Conservation (phyloP, 176 grass and related monocot species). For the Avena insularis region DNA sequence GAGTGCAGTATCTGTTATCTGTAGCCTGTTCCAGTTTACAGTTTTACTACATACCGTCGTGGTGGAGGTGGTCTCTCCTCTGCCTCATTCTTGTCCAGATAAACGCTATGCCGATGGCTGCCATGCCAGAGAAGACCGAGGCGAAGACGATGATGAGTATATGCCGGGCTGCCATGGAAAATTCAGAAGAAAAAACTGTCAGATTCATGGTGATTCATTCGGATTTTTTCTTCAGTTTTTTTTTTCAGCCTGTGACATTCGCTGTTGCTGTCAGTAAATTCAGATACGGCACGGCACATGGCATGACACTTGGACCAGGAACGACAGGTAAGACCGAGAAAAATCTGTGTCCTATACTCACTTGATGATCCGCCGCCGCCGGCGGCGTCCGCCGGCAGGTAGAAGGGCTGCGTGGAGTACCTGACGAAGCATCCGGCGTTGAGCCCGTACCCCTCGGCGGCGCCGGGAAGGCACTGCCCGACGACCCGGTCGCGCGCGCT, state of each 20-base stretch:
- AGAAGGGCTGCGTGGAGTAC: slow-evolving; percentile 83
- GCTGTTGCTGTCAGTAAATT: slow-evolving; percentile 42
- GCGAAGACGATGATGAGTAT: slow-evolving; percentile 48
- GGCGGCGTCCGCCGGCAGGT: slow-evolving; percentile 34
- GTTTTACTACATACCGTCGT: slow-evolving; percentile 49
- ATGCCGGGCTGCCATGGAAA: slow-evolving; percentile 53
- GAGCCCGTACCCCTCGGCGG: slow-evolving; percentile 59
- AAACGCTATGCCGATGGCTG: slow-evolving; percentile 51
- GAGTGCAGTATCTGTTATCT: not conserved
- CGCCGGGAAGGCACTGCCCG: slow-evolving; percentile 55
- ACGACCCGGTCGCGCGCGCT: slow-evolving; percentile 49
- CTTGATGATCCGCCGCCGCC: slow-evolving; percentile 43
- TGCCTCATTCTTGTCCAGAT: slow-evolving; percentile 54
- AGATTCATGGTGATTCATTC: not conserved
- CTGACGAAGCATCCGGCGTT: slow-evolving; percentile 85
- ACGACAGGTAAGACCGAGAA: not conserved
- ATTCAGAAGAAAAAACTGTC: not conserved
- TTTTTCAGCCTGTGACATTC: not conserved
- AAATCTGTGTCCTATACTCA: slow-evolving; percentile 12
- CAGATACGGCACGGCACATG: slow-evolving; percentile 38
- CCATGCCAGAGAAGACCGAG: slow-evolving; percentile 37
- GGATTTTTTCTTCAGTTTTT: not conserved
- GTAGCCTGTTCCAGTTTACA: not conserved
- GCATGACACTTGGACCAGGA: slow-evolving; percentile 8
- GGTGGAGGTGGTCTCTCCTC: slow-evolving; percentile 32